Base-by-base conservation (phyloP, 331 rosid species). In the Pyrus hybrid region DNA sequence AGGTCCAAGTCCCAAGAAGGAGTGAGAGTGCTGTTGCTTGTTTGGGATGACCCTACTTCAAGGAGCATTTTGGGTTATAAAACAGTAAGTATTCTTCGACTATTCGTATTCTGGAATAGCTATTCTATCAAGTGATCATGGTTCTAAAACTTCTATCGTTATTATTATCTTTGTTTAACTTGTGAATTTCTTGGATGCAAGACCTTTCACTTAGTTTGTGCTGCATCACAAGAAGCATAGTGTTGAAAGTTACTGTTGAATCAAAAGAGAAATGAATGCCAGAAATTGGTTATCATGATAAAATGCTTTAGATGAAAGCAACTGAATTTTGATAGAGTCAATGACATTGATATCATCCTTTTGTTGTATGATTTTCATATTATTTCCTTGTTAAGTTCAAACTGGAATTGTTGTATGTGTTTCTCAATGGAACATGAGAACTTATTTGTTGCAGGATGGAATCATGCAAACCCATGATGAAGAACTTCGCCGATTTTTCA, bases 11-110 rank as follows among this genome's bases (percentile, higher is more conserved):
- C 99, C 41, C 92, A 87, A 77, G 97, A 95, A 76, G 99, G 99
- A 84, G 97, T 95, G 72, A 87, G 99, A 67, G 99, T 95, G 82
- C 88, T 95, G 83, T 93, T 95, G 61, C 99, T 95, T 84, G 80
- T 95, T 71, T 95, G 99, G 99, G 99, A 95, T 77, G 99, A 95
- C 73, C 99, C 97, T 35, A 87, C 99, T 22, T 95, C 99, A 43
- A 90, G 97, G 84, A 95, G 72, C 86, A 92, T 95, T 82, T 80
- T 95, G 63, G 99, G 99, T 68, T 89, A 86, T 78, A 86, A 70
- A 80, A 89, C 92, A 9, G 99, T 92, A 74, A 89, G 97, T 88
- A 54, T 22, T 65, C 72, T 71, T 37, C 60, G 47, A 51, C 62
- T 37, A 28, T 26, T 73, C 33, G 8, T 43, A 30, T 58, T 75